Percentiles rank a stretch among this genome's conserved stretches.
Conservation (phyloP, 2,329 filamentous ascomycete genomes). For the Aspergillus udagawae region DNA sequence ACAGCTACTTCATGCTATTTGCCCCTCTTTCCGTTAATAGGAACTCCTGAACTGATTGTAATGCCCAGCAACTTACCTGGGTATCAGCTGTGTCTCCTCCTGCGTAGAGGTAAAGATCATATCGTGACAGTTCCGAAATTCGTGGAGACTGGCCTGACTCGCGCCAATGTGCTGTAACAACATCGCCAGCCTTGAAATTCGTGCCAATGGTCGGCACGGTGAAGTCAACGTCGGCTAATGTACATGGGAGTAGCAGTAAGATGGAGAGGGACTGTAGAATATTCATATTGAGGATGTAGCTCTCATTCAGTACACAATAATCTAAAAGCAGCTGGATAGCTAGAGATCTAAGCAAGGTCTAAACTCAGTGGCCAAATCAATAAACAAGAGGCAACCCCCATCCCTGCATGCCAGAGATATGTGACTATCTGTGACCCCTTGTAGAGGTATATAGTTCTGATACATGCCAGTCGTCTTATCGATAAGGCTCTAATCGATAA, state of each 20-base stretch:
- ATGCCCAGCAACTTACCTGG: slow-evolving; percentile 37
- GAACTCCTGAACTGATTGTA: neutral
- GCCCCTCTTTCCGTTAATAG: neutral
- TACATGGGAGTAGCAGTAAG: slow-evolving; percentile 38
- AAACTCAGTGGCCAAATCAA: neutral
- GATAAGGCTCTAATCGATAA: neutral
- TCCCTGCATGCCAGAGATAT: slow-evolving; percentile 6
- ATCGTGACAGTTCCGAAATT: slow-evolving; percentile 50
- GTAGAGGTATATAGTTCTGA: neutral
- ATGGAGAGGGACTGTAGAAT: slow-evolving; percentile 27
- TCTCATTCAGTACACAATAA: neutral
- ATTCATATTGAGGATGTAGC: slow-evolving; percentile 24
- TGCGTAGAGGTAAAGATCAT: slow-evolving; percentile 57
- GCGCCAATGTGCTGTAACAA: slow-evolving; percentile 54
- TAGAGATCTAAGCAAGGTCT: neutral
- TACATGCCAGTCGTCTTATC: neutral
- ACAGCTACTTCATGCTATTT: slow-evolving; percentile 39
- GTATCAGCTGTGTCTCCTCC: slow-evolving; percentile 53
- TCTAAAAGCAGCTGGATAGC: neutral
- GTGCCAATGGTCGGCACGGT: slow-evolving; percentile 50
- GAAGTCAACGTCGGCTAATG: slow-evolving; percentile 53
- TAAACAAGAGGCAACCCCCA: neutral
- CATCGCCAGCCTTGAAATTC: slow-evolving; percentile 46
- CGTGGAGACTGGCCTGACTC: slow-evolving; percentile 51
- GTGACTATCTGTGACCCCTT: neutral